These are phyloP conservation scores for Xerocomus brunneocitrinus DNA, from an alignment of 768 basidiomycete species.

Conservation along the genomic window DNA sequence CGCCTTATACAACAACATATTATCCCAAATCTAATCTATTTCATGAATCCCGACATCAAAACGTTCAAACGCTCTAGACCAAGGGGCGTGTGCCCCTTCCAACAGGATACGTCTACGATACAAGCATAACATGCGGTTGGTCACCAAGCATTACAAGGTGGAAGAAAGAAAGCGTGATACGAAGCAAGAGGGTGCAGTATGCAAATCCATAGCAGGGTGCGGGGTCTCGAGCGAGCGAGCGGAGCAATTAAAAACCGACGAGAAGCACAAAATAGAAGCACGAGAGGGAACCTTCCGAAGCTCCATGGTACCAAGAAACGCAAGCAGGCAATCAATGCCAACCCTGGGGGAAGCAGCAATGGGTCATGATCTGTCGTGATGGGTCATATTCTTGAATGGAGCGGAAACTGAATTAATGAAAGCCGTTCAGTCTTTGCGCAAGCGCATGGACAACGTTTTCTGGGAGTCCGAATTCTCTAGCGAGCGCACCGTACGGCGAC, in stretches of 20 bases:
- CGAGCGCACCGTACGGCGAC: conserved; percentile 48
- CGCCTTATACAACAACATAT: too few species aligned
- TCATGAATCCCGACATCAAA: neutral
- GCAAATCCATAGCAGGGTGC: conserved; percentile 28
- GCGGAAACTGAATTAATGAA: conserved; percentile 14
- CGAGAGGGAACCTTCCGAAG: conserved; percentile 1
- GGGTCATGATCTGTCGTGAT: conserved; percentile 17
- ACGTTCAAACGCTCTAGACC: neutral
- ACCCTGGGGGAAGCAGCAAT: neutral
- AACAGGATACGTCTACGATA: conserved; percentile 24
- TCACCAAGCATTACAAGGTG: conserved; percentile 23
- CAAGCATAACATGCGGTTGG: conserved; percentile 22
- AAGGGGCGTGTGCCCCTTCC: conserved; percentile 1
- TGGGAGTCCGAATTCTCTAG: conserved; percentile 72
- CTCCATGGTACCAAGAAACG: conserved; percentile 27
- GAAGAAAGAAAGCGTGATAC: conserved; percentile 10
- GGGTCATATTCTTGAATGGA: neutral
- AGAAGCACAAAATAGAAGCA: conserved; percentile 17
- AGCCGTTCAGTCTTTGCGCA: conserved; percentile 47
- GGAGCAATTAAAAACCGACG: conserved; percentile 14
- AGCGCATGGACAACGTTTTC: conserved; percentile 63
- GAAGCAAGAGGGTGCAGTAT: conserved; percentile 7
- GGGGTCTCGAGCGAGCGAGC: conserved; percentile 9
- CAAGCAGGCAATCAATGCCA: conserved; percentile 28
- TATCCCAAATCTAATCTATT: neutral